A percentile compares a stretch with the other conserved stretches of the same genome.
These are phyloP conservation scores for Ceriops decandra DNA, from an alignment of 345 rosid genomes.

Conservation along the genomic window DNA sequence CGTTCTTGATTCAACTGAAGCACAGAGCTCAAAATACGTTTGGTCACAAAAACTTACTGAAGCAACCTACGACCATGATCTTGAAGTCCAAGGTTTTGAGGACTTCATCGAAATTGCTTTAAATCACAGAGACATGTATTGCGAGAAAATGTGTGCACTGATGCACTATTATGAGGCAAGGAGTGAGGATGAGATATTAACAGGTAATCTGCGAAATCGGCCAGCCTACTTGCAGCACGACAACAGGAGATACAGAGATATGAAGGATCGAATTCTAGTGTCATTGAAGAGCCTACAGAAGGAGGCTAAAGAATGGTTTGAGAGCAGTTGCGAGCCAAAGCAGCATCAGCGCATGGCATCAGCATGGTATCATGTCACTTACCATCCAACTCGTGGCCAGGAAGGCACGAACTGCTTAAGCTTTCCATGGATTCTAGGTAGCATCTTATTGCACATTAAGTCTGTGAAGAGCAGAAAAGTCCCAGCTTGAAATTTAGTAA, in stretches of 20 bases:
- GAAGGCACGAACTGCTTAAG: slow-evolving; percentile 53
- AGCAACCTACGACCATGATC: slow-evolving; percentile 53
- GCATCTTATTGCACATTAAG: slow-evolving; percentile 54
- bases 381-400: slow-evolving; percentile 40
- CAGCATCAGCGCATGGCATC: slow-evolving; percentile 58
- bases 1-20: slow-evolving; percentile 27
- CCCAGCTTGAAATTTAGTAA: not conserved
- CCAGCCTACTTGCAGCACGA: slow-evolving; percentile 65
- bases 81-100: slow-evolving; percentile 63
- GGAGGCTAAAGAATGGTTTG: slow-evolving; percentile 71
- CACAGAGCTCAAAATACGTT: slow-evolving; percentile 27
- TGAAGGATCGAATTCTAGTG: slow-evolving; percentile 65
- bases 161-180: slow-evolving; percentile 63
- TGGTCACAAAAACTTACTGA: slow-evolving; percentile 40
- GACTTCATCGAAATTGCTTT: slow-evolving; percentile 46
- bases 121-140: slow-evolving; percentile 49
- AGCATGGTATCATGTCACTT: slow-evolving; percentile 83
- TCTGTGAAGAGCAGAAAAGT: slow-evolving; percentile 27
- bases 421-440: slow-evolving; percentile 81
- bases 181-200: slow-evolving; percentile 80
- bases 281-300: slow-evolving; percentile 51
- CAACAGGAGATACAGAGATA: slow-evolving; percentile 67
- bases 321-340: slow-evolving; percentile 38
- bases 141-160: slow-evolving; percentile 52
- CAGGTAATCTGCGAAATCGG: slow-evolving; percentile 61